phyloP scores from a whole-genome alignment of 1,139 yeast genomes.

The Geotrichum bryndzae region DNA sequence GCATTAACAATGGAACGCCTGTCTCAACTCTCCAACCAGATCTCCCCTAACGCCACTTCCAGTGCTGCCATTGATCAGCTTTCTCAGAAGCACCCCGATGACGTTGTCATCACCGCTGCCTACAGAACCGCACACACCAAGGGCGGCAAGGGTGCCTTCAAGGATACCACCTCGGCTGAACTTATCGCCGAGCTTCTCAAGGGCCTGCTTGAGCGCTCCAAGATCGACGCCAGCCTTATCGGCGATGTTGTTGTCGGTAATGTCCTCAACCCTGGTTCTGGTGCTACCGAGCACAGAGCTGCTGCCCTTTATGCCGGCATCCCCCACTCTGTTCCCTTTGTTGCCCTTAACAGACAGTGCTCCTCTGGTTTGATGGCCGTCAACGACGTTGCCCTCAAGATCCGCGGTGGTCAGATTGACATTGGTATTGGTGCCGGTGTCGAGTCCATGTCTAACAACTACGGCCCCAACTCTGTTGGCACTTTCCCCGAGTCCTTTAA shows the following conservation, averaged over 20 bases:
- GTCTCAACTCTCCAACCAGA: constrained; percentile 31
- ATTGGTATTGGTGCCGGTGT: constrained; percentile 90
- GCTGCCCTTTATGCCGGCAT: constrained; percentile 71
- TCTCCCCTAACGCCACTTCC: constrained; percentile 32
- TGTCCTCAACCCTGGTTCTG: constrained; percentile 84
- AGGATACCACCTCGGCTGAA: constrained; percentile 71
- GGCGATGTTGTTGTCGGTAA: constrained; percentile 87
- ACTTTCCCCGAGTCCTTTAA: constrained; percentile 51
- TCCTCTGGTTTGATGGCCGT: constrained; percentile 90
- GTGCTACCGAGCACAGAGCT: constrained; percentile 84
- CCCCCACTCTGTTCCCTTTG: constrained; percentile 64
- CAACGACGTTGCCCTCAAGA: constrained; percentile 83
- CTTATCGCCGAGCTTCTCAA: constrained; percentile 57
- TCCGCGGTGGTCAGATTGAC: constrained; percentile 78
- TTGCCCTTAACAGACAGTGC: constrained; percentile 88
- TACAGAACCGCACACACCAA: constrained; percentile 84
- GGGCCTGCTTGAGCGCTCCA: constrained; percentile 52
- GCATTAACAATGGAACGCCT: constrained; percentile 32
- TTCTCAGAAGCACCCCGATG: constrained; percentile 66
- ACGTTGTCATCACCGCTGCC: constrained; percentile 81
- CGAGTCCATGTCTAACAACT: constrained; percentile 84
- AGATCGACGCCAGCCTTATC: constrained; percentile 58
- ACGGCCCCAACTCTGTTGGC: constrained; percentile 67
- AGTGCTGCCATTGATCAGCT: constrained; percentile 32
- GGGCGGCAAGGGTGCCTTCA: constrained; percentile 78